These are phyloP conservation scores for Ascoidea rubescens DNA, from an alignment of 805 yeast species.

Conservation along the genomic window DNA sequence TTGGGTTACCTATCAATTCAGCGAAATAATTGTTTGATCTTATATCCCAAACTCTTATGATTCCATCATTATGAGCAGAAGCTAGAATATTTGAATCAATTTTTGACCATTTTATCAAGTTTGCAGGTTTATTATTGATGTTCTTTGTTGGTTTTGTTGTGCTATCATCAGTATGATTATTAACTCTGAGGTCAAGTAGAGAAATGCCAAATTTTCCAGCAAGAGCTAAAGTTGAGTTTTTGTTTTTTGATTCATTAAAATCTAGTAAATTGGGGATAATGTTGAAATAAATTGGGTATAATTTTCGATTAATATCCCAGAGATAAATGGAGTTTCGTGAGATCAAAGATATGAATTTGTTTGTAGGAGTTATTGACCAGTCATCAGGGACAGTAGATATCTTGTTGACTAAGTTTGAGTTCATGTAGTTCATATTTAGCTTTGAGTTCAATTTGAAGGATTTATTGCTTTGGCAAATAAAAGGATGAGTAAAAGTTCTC, in stretches of 20 bases:
- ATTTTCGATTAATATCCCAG: conserved; percentile 56
- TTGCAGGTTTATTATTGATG: conserved; percentile 20
- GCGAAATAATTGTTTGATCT: conserved; percentile 42
- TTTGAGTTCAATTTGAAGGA: conserved; percentile 16
- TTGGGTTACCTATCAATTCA: conserved; percentile 31
- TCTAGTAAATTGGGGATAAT: conserved; percentile 34
- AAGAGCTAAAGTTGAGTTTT: conserved; percentile 42
- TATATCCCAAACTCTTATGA: conserved; percentile 64
- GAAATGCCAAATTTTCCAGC: conserved; percentile 68
- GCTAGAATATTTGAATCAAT: conserved; percentile 47
- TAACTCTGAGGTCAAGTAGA: conserved; percentile 51
- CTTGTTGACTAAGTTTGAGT: conserved; percentile 10
- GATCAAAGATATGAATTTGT: conserved; percentile 44
- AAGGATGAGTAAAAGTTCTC: conserved; percentile 44
- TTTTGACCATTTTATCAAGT: conserved; percentile 49
- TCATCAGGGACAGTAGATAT: conserved; percentile 12
- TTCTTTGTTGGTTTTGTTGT: conserved; percentile 30
- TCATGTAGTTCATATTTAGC: conserved; percentile 8
- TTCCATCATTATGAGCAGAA: conserved; percentile 42
- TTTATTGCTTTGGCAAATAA: conserved; percentile 41
- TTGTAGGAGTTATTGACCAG: conserved; percentile 19
- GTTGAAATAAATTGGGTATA: conserved; percentile 42
- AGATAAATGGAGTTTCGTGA: conserved; percentile 50
- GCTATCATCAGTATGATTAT: conserved; percentile 16
- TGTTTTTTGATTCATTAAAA: conserved; percentile 33